Base-by-base conservation (phyloP, 495 filamentous ascomycete species). In the Annulohypoxylon stygium region DNA sequence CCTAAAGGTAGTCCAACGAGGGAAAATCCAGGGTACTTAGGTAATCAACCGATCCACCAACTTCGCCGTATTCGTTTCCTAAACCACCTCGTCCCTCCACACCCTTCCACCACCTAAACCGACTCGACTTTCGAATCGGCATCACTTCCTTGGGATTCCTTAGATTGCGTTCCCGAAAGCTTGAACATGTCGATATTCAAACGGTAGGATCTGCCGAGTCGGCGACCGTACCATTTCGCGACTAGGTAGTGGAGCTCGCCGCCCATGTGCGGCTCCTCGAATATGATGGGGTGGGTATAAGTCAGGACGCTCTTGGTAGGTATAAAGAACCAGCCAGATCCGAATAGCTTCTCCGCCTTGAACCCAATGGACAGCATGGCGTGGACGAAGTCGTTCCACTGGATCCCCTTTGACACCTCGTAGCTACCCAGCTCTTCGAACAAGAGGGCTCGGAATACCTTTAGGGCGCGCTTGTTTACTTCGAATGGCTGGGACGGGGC, bases 361-460 rank as follows among this genome's bases (percentile, higher is more conserved):
- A 89, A 88, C 1, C 86, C 85, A 4, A 80, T 78, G 4, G 79
- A 70, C 6, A 70, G 59, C 85, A 90, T 84, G 6, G 87, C 86
- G 58, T 85, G 78, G 20, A 90, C 69, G 61, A 90, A 86, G 61
- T 88, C 86, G 23, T 65, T 76, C 88, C 87, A 90, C 0, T 81
- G 41, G 6, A 89, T 45, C 51, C 88, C 85, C 6, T 80, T 81
- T 47, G 43, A 8, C 43, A 45, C 6, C 18, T 26, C 20, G 12
- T 57, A 54, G 41, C 20, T 12, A 20, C 61, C 61, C 0, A 34
- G 11, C 18, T 37, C 61, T 5, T 65, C 60, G 34, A 25, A 65
- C 8, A 73, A 36, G 12, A 69, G 23, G 9, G 11, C 16, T 5
- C 34, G 36, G 36, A 73, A 61, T 4, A 61, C 61, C 36, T 62